Conservation (phyloP, 805 yeast species). For the Nakazawaea anatomiae region DNA sequence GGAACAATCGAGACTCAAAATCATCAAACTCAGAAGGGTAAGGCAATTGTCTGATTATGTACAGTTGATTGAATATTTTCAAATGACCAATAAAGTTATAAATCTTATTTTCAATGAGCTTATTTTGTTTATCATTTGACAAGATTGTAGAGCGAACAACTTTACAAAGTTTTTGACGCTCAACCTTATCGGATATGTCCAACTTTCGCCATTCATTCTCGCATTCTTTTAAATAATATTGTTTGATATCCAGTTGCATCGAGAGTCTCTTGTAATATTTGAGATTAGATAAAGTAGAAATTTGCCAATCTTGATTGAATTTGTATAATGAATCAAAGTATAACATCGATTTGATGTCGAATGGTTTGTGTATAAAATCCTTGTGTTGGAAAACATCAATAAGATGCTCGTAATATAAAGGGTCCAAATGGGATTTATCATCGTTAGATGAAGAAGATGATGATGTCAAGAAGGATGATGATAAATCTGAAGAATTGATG, state of each 20-base stretch:
- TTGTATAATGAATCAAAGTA: slow-evolving; percentile 39
- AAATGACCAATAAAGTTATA: slow-evolving; percentile 17
- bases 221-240: slow-evolving; percentile 20
- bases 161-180: slow-evolving; percentile 2
- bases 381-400: slow-evolving; percentile 1
- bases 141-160: slow-evolving; percentile 14
- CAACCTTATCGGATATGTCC: not conserved
- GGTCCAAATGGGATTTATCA: not conserved
- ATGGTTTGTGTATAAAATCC: slow-evolving; percentile 19
- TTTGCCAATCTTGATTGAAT: slow-evolving; percentile 36
- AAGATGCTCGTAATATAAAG: slow-evolving; percentile 4
- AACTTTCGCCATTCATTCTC: slow-evolving; percentile 14
- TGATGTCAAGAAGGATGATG: not conserved
- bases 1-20: slow-evolving; percentile 14
- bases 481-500: not conserved
- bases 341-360: slow-evolving; percentile 32
- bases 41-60: not conserved
- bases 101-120: slow-evolving; percentile 15
- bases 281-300: not conserved
- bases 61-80: slow-evolving; percentile 22
- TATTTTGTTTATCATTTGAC: slow-evolving; percentile 8
- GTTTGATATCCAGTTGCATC: not conserved
- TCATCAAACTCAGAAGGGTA: slow-evolving; percentile 5
- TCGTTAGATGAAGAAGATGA: not conserved
- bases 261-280: slow-evolving; percentile 7